These are phyloP conservation scores for Ceratocystis diversiconidia DNA, from an alignment of 2,329 filamentous ascomycete species.

Conservation along the genomic window DNA sequence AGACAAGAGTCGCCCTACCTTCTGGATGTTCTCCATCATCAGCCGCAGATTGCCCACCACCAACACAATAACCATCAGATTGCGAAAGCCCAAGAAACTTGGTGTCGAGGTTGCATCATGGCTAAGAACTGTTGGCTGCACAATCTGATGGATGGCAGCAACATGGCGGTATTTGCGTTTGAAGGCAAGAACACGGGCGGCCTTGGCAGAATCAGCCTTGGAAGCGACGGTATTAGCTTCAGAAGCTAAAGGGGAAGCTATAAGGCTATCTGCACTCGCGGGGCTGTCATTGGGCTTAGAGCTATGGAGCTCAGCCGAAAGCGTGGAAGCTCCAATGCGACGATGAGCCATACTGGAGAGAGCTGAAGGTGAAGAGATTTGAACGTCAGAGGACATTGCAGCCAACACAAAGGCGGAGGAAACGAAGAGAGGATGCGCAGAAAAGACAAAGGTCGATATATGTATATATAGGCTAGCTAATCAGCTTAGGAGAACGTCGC, in stretches of 20 bases:
- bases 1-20: constrained; percentile 37
- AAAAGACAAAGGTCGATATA: not conserved
- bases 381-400: not conserved
- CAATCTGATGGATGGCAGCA: constrained; percentile 63
- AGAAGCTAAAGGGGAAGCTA: not conserved
- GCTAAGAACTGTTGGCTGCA: constrained; percentile 67
- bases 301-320: not conserved
- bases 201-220: constrained; percentile 4
- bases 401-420: not conserved
- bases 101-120: constrained; percentile 61
- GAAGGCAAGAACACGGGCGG: constrained; percentile 14
- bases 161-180: constrained; percentile 72
- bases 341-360: not conserved
- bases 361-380: not conserved
- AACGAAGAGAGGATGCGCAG: not conserved
- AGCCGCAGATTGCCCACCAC: constrained; percentile 87
- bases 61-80: constrained; percentile 87
- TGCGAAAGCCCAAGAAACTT: constrained; percentile 86
- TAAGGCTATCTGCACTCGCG: not conserved
- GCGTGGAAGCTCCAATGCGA: not conserved
- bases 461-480: not conserved
- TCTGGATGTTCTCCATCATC: constrained; percentile 94
- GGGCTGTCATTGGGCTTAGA: not conserved
- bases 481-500: not conserved
- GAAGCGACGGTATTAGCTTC: not conserved